Evolutionary conservation across 2,329 filamentous ascomycete genomes (phyloP).

Genomic region (Colletotrichum plurivorum): DNA sequence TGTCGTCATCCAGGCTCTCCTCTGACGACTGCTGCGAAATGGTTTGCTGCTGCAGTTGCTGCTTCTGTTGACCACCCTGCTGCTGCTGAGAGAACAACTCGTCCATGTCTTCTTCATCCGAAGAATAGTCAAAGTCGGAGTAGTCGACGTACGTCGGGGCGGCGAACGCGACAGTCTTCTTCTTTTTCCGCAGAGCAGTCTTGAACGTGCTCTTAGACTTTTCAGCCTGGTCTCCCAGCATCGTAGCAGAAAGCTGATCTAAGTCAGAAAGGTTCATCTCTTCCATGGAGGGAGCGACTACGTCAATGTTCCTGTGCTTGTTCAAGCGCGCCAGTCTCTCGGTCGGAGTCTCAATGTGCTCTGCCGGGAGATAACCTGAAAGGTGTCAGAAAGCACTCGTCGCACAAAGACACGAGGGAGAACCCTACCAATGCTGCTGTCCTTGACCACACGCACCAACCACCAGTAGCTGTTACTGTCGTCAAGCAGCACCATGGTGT

Average conservation of each 20-base stretch:
- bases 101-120: slow-evolving; percentile 77
- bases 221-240: slow-evolving; percentile 76
- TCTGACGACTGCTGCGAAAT: slow-evolving; percentile 47
- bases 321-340: slow-evolving; percentile 94
- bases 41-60: slow-evolving; percentile 48
- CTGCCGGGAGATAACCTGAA: slow-evolving; percentile 92
- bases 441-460: slow-evolving; percentile 96
- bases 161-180: slow-evolving; percentile 90
- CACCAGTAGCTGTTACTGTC: slow-evolving; percentile 99
- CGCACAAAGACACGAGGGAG: background rate
- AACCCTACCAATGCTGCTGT: slow-evolving; percentile 85
- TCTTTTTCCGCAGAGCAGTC: slow-evolving; percentile 84
- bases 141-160: slow-evolving; percentile 91
- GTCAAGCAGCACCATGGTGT: slow-evolving; percentile 98
- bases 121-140: slow-evolving; percentile 88
- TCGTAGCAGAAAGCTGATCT: slow-evolving; percentile 70
- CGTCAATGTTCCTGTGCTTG: slow-evolving; percentile 98
- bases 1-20: slow-evolving; percentile 61
- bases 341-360: slow-evolving; percentile 98
- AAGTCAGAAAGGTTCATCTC: slow-evolving; percentile 46
- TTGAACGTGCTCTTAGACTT: slow-evolving; percentile 88
- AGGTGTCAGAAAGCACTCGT: slow-evolving; percentile 42
- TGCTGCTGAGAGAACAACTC: slow-evolving; percentile 57
- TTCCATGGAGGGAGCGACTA: slow-evolving; percentile 61
- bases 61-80: slow-evolving; percentile 48